Evolutionary conservation across 2,329 filamentous ascomycete genomes (phyloP).

Genomic region (Beauveria australis): DNA sequence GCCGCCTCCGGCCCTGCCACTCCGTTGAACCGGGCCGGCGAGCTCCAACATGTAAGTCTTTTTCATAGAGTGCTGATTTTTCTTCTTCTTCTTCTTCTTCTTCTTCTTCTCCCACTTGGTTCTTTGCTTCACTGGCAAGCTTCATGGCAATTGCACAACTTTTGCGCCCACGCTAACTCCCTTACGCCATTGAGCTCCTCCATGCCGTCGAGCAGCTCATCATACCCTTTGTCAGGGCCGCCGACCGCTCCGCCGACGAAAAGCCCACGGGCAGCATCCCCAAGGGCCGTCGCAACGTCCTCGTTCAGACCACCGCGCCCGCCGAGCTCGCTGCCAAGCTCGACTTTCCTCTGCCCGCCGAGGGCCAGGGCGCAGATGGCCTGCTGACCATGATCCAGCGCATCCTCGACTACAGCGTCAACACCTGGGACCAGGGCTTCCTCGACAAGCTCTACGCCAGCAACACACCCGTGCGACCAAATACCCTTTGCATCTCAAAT

Average conservation of each 20-base stretch:
- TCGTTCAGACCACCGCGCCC: constrained; percentile 56
- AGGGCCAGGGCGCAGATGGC: constrained; percentile 61
- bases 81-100: too few relatives aligned
- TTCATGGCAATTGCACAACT: too few relatives aligned
- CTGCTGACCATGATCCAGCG: constrained; percentile 62
- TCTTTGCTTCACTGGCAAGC: too few relatives aligned
- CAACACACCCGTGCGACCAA: constrained; percentile 62
- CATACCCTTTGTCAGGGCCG: constrained; percentile 61
- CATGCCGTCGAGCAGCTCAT: constrained; percentile 59
- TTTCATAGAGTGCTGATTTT: too few relatives aligned
- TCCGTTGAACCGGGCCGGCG: constrained; percentile 6
- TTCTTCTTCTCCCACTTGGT: too few relatives aligned
- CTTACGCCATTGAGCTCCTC: constrained; percentile 45
- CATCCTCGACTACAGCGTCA: constrained; percentile 79
- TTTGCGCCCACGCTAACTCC: too few relatives aligned
- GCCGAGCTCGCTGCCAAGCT: constrained; percentile 47
- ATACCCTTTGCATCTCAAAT: constrained; percentile 21
- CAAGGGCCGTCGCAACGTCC: constrained; percentile 39
- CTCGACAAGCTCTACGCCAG: constrained; percentile 91
- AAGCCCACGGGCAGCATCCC: constrained; percentile 44
- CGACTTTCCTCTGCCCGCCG: constrained; percentile 48
- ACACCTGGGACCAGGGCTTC: constrained; percentile 98
- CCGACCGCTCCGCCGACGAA: constrained; percentile 52
- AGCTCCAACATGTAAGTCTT: constrained; percentile 43
- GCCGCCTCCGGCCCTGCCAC: neutral